These are phyloP conservation scores for Atkinsonella texensis DNA, from an alignment of 2,329 filamentous ascomycete genomes.

Conservation along the genomic window DNA sequence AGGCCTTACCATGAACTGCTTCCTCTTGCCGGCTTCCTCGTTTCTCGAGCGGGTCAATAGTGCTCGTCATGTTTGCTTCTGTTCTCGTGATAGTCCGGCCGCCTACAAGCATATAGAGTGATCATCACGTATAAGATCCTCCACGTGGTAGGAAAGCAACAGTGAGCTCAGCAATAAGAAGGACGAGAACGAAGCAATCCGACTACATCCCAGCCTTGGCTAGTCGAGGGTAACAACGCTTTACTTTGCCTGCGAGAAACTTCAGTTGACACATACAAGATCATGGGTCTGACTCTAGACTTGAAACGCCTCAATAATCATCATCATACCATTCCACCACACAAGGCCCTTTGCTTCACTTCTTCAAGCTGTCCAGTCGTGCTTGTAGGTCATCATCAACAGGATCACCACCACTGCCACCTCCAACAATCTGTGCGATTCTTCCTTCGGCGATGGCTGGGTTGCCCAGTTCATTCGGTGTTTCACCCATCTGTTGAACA, in stretches of 20 bases:
- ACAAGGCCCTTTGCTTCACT: conserved; percentile 19
- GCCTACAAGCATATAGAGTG: no score
- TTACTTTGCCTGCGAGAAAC: not conserved
- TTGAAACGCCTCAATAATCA: not conserved
- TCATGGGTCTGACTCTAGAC: not conserved
- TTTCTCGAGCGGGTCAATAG: no score
- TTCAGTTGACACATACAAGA: not conserved
- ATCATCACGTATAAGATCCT: no score
- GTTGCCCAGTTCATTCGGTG: conserved; percentile 72
- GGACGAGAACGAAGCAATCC: not conserved
- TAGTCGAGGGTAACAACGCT: conserved; percentile 1
- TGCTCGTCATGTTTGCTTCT: no score
- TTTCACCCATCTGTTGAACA: conserved; percentile 66
- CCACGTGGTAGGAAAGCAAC: not conserved
- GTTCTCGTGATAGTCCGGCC: no score
- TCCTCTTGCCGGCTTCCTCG: no score
- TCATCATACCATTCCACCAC: not conserved
- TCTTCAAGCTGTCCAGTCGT: conserved; percentile 73
- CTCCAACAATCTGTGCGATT: conserved; percentile 78
- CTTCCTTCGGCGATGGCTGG: conserved; percentile 59
- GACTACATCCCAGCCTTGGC: not conserved
- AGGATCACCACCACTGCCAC: conserved; percentile 36
- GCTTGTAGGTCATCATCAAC: conserved; percentile 93
- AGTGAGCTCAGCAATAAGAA: not conserved
- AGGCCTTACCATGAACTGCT: no score